phyloP scores from a whole-genome alignment of 257 asterid species.

The Petrea volubilis region DNA sequence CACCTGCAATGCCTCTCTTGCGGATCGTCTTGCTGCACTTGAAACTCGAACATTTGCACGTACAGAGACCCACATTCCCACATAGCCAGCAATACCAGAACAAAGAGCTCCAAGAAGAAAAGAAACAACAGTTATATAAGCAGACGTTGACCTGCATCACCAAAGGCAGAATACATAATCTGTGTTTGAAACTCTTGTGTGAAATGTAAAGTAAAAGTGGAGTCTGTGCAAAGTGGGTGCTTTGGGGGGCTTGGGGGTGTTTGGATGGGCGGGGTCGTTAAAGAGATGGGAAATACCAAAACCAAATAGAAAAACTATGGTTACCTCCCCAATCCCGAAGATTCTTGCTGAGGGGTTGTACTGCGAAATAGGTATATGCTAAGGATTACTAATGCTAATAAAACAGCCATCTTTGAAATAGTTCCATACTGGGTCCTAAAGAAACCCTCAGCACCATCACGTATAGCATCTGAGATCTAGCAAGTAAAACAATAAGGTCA shows the following conservation, averaged over 20 bases:
- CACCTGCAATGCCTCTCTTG: constrained; percentile 98
- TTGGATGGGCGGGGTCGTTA: not conserved
- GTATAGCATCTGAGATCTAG: constrained; percentile 99
- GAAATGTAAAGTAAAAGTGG: not conserved
- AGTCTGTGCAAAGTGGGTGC: no score
- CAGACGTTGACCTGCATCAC: constrained; percentile 70
- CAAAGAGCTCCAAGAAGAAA: constrained; percentile 96
- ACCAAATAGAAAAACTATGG: constrained; percentile 14
- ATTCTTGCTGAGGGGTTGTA: constrained; percentile 89
- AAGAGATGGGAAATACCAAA: not conserved
- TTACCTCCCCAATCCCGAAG: constrained; percentile 94
- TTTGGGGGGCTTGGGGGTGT: not conserved
- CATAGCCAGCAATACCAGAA: constrained; percentile 98
- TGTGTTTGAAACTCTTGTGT: not conserved
- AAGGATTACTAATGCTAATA: constrained; percentile 71
- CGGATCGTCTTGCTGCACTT: constrained; percentile 98
- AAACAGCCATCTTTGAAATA: constrained; percentile 89
- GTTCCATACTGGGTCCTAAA: constrained; percentile 96
- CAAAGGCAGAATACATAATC: constrained; percentile 23
- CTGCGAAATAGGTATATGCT: constrained; percentile 83
- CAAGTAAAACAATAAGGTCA: constrained; percentile 40
- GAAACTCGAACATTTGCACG: constrained; percentile 99
- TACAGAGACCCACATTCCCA: constrained; percentile 99
- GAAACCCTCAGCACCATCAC: constrained; percentile 99
- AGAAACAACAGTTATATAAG: constrained; percentile 83